phyloP scores from a whole-genome alignment of 2,329 filamentous ascomycete species.

The Reticulascus tulasneorum region DNA sequence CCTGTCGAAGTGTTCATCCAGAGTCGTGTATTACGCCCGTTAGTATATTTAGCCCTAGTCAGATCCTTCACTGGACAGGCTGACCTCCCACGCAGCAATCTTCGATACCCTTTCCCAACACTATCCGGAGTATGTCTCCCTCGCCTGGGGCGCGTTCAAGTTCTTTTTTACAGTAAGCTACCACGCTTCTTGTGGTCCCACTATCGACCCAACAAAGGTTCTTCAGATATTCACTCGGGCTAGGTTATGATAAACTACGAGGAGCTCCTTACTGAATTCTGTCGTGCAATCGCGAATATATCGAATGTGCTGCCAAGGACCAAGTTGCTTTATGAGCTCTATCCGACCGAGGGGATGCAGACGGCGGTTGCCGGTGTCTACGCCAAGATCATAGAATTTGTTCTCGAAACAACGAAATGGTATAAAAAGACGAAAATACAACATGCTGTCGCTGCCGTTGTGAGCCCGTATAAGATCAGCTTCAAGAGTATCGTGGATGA shows the following conservation, averaged over 20 bases:
- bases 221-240: too few species aligned
- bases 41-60: too few species aligned
- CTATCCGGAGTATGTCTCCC: slow-evolving; percentile 1
- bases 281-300: neutral
- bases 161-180: slow-evolving; percentile 1
- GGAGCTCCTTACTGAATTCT: neutral
- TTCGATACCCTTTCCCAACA: slow-evolving; percentile 4
- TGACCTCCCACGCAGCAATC: neutral
- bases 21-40: slow-evolving; percentile 4
- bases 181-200: too few species aligned
- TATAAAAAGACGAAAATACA: neutral
- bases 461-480: neutral
- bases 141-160: slow-evolving; percentile 2
- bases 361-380: neutral
- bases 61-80: too few species aligned
- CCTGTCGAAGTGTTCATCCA: slow-evolving; percentile 1
- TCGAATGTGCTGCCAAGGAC: neutral
- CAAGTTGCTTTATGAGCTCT: neutral
- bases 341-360: neutral
- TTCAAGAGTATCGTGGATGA: neutral
- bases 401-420: neutral
- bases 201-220: too few species aligned
- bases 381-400: neutral
- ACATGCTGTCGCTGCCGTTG: neutral
- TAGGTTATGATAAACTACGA: slow-evolving; percentile 2